Base-by-base conservation (phyloP, 2,329 filamentous ascomycete species). In the Penicillium occitanis region DNA sequence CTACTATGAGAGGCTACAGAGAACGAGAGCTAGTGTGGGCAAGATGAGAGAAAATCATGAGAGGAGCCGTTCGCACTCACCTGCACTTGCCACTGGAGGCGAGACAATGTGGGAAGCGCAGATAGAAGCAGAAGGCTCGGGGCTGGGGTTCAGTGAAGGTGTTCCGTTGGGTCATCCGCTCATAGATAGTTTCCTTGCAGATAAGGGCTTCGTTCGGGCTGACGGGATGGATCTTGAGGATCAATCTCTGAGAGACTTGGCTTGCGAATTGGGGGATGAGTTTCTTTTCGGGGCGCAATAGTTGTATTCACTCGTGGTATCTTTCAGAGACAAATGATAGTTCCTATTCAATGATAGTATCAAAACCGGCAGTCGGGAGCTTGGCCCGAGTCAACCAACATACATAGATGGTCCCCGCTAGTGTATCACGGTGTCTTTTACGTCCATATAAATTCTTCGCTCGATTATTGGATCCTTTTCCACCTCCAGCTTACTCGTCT, bases 1-100 rank as follows among this genome's bases (percentile, higher is more conserved):
- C 48, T 72, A 71, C 61, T 70, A 67, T 48, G 69, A 69, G 37
- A 68, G 68, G 33, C 61, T 72, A 33, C 63, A 60, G 35, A 67
- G 63, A 19, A 70, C 63, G 35, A 60, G 65, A 63, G 60, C 30
- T 37, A 68, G 61, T 50, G 58, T 71, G 17, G 63, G 69, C 1
- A 67, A 66, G 30, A 67, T 67, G 67, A 66, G 60, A 48, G 67
- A 68, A 65, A 53, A 46, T 22, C 48, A 50, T 46, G 53, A 66
- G 35, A 40, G 35, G 40, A 53, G 33, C 46, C 1, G 30, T 37
- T 61, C 40, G 58, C 58, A 13, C 58, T 61, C 58, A 30, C 58
- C 22, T 35, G 42, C 10, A 61, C 42, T 51, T 25, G 46, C 46
- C 46, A 40, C 8, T 51, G 60, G 46, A 62, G 33, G 60, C 25